Evolutionary conservation across 345 rosid species (phyloP).

Genomic region (Rhodamnia argentea): DNA sequence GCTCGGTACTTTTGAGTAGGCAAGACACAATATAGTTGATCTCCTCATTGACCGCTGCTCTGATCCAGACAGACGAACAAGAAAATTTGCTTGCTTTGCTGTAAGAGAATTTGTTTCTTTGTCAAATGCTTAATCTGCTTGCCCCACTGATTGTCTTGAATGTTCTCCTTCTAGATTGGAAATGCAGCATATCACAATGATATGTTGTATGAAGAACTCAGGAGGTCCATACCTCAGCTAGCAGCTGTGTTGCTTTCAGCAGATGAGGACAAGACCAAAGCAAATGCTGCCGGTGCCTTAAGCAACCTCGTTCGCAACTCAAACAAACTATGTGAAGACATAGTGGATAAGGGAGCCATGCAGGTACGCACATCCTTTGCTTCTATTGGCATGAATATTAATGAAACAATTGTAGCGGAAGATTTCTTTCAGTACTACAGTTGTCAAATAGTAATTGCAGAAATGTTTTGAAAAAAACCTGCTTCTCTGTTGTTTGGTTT

Average conservation of each 20-base stretch:
- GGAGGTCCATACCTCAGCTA: slow-evolving; percentile 77
- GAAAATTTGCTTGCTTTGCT: slow-evolving; percentile 97
- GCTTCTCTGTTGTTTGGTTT: not conserved
- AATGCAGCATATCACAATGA: slow-evolving; percentile 95
- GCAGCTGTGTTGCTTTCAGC: slow-evolving; percentile 60
- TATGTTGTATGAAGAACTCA: slow-evolving; percentile 65
- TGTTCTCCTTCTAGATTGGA: slow-evolving; percentile 49
- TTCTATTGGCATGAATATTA: not conserved
- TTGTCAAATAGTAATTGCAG: not conserved
- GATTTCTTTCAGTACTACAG: not conserved
- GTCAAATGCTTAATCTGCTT: not conserved
- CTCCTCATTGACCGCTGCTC: slow-evolving; percentile 90
- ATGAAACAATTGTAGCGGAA: not conserved
- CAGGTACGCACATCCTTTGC: slow-evolving; percentile 35
- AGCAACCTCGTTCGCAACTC: slow-evolving; percentile 98
- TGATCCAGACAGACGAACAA: slow-evolving; percentile 83
- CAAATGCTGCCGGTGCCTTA: slow-evolving; percentile 94
- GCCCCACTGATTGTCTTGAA: not conserved
- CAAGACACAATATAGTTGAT: slow-evolving; percentile 48
- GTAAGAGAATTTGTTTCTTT: slow-evolving; percentile 26
- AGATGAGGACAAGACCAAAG: slow-evolving; percentile 95
- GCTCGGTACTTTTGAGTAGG: slow-evolving; percentile 24
- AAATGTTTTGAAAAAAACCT: not conserved
- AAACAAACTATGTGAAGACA: slow-evolving; percentile 79
- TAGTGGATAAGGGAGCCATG: slow-evolving; percentile 85